A percentile compares a stretch with the other conserved stretches of the same genome.
phyloP scores from a whole-genome alignment of 1,284 basidiomycete genomes.

The Apiotrichum sp. region DNA sequence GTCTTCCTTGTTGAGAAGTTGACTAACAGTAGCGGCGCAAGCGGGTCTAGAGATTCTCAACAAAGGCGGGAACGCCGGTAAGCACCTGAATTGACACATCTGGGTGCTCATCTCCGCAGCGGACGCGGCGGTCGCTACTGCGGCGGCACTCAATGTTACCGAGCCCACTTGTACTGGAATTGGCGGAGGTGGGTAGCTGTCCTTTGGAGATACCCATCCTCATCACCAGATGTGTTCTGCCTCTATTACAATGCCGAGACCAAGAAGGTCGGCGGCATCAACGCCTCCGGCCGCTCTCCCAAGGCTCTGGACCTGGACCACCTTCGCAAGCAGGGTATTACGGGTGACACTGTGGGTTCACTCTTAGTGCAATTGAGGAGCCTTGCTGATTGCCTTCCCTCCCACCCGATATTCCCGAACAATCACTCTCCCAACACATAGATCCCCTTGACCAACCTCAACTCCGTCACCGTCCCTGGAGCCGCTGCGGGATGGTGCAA shows the following conservation, averaged over 20 bases:
- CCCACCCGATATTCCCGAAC: no score
- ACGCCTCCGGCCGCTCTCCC: constrained; percentile 68
- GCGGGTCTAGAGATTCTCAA: constrained; percentile 78
- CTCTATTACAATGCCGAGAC: constrained; percentile 79
- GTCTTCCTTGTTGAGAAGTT: not conserved
- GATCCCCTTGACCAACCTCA: constrained; percentile 70
- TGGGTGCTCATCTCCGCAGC: constrained; percentile 42
- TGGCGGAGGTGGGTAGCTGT: constrained; percentile 45
- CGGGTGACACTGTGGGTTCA: constrained; percentile 49
- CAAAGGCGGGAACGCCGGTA: constrained; percentile 76
- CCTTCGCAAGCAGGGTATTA: constrained; percentile 63
- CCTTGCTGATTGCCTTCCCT: not conserved
- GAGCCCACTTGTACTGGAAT: constrained; percentile 55
- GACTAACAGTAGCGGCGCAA: constrained; percentile 53
- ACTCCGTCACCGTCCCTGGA: constrained; percentile 88
- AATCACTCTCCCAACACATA: constrained; percentile 11
- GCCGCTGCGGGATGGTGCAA: constrained; percentile 91
- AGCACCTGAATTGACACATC: not conserved
- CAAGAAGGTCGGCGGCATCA: constrained; percentile 60
- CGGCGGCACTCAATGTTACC: constrained; percentile 78
- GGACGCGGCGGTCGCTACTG: constrained; percentile 71
- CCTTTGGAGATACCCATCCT: not conserved
- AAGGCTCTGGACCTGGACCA: constrained; percentile 71
- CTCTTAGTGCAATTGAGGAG: no score
- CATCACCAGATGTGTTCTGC: constrained; percentile 68